Evolutionary conservation across 352 stramenopile species (phyloP).

Genomic region (Globisporangium alternatum): DNA sequence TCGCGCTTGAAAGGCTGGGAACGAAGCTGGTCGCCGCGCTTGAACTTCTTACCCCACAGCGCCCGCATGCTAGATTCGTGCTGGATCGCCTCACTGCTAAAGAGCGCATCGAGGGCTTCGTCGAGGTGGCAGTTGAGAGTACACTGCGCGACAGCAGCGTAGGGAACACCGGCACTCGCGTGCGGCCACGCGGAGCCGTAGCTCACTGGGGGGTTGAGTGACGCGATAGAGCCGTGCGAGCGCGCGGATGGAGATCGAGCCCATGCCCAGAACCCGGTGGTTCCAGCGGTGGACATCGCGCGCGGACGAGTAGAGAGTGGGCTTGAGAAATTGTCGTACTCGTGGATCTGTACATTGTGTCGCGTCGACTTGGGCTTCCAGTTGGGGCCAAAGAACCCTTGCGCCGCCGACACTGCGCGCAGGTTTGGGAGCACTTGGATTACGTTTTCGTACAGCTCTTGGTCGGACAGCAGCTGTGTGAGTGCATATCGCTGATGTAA

Average conservation of each 20-base stretch:
- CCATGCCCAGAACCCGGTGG: not conserved
- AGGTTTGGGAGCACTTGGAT: slow-evolving; percentile 28
- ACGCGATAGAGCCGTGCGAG: slow-evolving; percentile 9
- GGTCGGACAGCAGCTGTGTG: slow-evolving; percentile 28
- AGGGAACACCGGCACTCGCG: slow-evolving; percentile 40
- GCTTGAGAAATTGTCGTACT: slow-evolving; percentile 9
- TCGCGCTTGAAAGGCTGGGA: slow-evolving; percentile 33
- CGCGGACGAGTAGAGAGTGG: not conserved
- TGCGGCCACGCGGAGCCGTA: slow-evolving; percentile 31
- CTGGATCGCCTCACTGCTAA: slow-evolving; percentile 51
- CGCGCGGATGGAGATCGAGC: not conserved
- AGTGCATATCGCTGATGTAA: slow-evolving; percentile 13
- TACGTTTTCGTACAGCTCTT: slow-evolving; percentile 26
- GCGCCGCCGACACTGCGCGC: slow-evolving; percentile 17
- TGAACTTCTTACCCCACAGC: slow-evolving; percentile 54
- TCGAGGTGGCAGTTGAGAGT: slow-evolving; percentile 49
- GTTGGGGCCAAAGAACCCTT: slow-evolving; percentile 26
- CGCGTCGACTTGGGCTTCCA: slow-evolving; percentile 20
- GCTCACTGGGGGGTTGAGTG: not conserved
- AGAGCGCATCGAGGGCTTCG: slow-evolving; percentile 60
- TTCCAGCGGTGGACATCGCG: not conserved
- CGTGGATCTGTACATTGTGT: slow-evolving; percentile 1
- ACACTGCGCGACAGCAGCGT: slow-evolving; percentile 52
- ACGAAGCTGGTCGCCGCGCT: slow-evolving; percentile 48
- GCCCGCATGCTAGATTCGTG: slow-evolving; percentile 55